Percentiles rank a stretch among this genome's conserved stretches.
phyloP scores from a whole-genome alignment of 2,329 filamentous ascomycete genomes.

The Diaporthe longicolla region DNA sequence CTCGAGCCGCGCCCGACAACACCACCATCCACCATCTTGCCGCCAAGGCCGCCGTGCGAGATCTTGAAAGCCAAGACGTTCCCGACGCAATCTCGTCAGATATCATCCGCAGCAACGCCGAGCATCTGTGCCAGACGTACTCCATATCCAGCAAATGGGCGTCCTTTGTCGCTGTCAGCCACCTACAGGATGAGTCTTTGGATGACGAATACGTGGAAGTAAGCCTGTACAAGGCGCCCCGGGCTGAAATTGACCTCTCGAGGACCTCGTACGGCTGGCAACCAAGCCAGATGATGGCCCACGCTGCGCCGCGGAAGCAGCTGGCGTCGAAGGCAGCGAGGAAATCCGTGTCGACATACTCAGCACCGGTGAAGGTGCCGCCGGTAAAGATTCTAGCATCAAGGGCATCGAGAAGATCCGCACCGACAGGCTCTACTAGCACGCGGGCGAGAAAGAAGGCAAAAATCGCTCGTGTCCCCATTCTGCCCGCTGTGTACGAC shows the following conservation, averaged over 20 bases:
- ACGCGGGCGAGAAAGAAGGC: too few relatives aligned
- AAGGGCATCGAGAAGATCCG: too few relatives aligned
- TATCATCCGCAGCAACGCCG: background rate
- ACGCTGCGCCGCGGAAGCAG: too few relatives aligned
- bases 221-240: background rate
- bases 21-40: background rate
- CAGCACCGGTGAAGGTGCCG: too few relatives aligned
- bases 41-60: constrained; percentile 2
- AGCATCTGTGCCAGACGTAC: background rate
- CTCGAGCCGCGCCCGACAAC: background rate
- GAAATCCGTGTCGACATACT: background rate
- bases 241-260: background rate
- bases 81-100: background rate
- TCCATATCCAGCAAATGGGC: constrained; percentile 5
- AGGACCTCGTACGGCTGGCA: background rate
- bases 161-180: constrained; percentile 8
- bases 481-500: too few relatives aligned
- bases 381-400: too few relatives aligned
- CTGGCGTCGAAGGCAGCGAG: background rate
- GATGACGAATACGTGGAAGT: background rate
- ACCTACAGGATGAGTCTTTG: background rate
- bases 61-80: background rate
- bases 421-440: too few relatives aligned
- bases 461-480: too few relatives aligned
- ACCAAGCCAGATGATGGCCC: too few relatives aligned